Percentiles rank a stretch among this genome's conserved stretches.
These are phyloP conservation scores for Primulina huaijiensis DNA, from an alignment of 257 asterid genomes.

Conservation along the genomic window DNA sequence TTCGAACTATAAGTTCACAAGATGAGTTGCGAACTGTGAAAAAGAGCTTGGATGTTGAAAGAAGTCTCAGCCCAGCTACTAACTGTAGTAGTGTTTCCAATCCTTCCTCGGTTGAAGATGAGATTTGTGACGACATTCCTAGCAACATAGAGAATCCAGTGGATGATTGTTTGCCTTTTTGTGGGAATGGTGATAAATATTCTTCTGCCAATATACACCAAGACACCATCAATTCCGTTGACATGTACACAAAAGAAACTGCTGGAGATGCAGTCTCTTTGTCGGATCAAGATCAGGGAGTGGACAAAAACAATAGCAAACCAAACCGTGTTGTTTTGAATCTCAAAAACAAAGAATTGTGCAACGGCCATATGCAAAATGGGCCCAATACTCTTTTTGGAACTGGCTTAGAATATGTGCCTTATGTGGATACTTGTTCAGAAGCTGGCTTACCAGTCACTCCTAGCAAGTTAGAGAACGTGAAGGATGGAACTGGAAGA, in stretches of 20 bases:
- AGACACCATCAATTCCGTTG: conserved; percentile 16
- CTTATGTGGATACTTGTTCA: conserved; percentile 33
- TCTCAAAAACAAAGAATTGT: conserved; percentile 35
- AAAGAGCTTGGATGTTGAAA: conserved; percentile 43
- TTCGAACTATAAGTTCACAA: conserved; percentile 40
- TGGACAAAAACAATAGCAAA: conserved; percentile 29
- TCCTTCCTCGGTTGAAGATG: conserved; percentile 89
- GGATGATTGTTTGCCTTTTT: conserved; percentile 37
- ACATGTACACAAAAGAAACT: conserved; percentile 34
- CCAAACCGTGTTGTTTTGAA: conserved; percentile 26
- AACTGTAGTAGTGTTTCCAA: conserved; percentile 84
- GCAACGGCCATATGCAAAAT: conserved; percentile 33
- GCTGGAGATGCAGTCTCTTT: conserved; percentile 32
- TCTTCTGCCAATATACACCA: conserved; percentile 32
- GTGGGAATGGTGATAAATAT: conserved; percentile 33
- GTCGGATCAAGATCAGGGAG: conserved; percentile 42
- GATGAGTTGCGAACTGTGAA: conserved; percentile 30
- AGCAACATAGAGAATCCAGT: conserved; percentile 45
- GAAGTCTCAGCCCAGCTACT: conserved; percentile 58
- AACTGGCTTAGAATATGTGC: conserved; percentile 55
- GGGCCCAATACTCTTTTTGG: conserved; percentile 39
- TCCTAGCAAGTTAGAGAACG: conserved; percentile 67
- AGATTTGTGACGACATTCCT: conserved; percentile 50
- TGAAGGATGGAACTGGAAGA: conserved; percentile 44
- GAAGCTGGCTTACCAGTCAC: conserved; percentile 59